Evolutionary conservation across 495 filamentous ascomycete genomes (phyloP).

Genomic region (Penicillium samsonianum): DNA sequence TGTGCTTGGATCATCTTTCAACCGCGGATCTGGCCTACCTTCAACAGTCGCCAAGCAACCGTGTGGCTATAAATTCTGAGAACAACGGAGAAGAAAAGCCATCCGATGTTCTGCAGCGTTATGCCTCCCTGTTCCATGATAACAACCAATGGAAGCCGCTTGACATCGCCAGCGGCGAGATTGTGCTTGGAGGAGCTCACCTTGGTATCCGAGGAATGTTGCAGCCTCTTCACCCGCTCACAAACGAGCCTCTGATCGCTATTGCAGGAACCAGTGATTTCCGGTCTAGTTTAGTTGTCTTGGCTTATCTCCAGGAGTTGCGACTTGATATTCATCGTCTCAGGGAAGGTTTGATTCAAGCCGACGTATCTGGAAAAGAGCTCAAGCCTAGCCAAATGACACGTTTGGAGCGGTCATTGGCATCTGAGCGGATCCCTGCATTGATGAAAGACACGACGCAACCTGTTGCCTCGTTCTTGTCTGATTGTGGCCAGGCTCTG

Average conservation of each 20-base stretch:
- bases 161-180: conserved; percentile 25
- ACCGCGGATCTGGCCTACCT: conserved; percentile 50
- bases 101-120: conserved; percentile 33
- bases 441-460: conserved; percentile 67
- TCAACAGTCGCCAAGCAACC: conserved; percentile 36
- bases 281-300: conserved; percentile 26
- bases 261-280: conserved; percentile 29
- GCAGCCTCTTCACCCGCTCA: conserved; percentile 47
- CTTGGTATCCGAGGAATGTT: conserved; percentile 34
- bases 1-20: conserved; percentile 58
- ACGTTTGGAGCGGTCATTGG: conserved; percentile 66
- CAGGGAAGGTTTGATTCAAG: conserved; percentile 35
- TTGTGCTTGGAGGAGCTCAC: conserved; percentile 29
- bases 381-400: conserved; percentile 65
- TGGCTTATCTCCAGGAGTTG: conserved; percentile 45
- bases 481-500: conserved; percentile 42
- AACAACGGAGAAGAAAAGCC: conserved; percentile 9
- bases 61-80: conserved; percentile 23
- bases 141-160: conserved; percentile 43
- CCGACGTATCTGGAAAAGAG: conserved; percentile 39
- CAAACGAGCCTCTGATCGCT: conserved; percentile 45
- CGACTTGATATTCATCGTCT: conserved; percentile 43
- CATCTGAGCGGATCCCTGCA: conserved; percentile 56
- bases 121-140: conserved; percentile 38
- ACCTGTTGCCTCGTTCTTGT: conserved; percentile 48